Conservation (phyloP, 2,329 filamentous ascomycete genomes). For the Rhexocercosporidium sp. region DNA sequence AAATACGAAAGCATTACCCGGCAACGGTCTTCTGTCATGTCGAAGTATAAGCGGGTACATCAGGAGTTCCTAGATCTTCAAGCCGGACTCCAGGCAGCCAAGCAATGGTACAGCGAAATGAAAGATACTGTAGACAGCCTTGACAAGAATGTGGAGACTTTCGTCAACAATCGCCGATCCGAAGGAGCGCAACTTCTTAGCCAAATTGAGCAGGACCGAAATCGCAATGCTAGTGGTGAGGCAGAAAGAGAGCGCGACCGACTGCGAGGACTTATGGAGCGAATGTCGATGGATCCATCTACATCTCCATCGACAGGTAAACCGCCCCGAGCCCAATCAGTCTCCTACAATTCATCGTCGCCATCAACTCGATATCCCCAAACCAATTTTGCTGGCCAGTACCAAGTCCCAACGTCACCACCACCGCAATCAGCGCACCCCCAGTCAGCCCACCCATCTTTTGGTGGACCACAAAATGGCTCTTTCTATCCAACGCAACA, state of each 20-base stretch:
- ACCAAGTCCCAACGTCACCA: constrained; percentile 62
- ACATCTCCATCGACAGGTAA: constrained; percentile 48
- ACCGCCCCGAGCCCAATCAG: constrained; percentile 41
- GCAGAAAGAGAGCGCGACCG: constrained; percentile 85
- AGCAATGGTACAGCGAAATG: constrained; percentile 96
- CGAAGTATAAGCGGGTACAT: constrained; percentile 87
- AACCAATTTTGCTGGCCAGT: constrained; percentile 60
- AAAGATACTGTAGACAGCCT: constrained; percentile 90
- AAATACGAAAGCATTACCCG: constrained; percentile 91
- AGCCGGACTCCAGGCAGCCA: constrained; percentile 84
- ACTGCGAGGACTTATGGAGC: constrained; percentile 88
- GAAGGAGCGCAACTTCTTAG: constrained; percentile 90
- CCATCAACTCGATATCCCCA: constrained; percentile 56
- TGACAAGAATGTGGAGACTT: constrained; percentile 94
- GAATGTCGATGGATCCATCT: constrained; percentile 83
- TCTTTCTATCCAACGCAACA: constrained; percentile 38
- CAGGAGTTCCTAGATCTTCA: constrained; percentile 91
- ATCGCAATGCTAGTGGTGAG: constrained; percentile 39
- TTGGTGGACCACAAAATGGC: constrained; percentile 47
- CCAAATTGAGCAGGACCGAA: constrained; percentile 63
- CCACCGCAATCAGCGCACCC: constrained; percentile 47
- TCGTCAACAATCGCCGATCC: constrained; percentile 90
- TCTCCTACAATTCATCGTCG: constrained; percentile 44
- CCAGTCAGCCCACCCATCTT: constrained; percentile 49
- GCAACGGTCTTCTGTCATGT: constrained; percentile 80